These are phyloP conservation scores for Chenopodium formosanum DNA, from an alignment of 148 eudicot species.

Conservation along the genomic window DNA sequence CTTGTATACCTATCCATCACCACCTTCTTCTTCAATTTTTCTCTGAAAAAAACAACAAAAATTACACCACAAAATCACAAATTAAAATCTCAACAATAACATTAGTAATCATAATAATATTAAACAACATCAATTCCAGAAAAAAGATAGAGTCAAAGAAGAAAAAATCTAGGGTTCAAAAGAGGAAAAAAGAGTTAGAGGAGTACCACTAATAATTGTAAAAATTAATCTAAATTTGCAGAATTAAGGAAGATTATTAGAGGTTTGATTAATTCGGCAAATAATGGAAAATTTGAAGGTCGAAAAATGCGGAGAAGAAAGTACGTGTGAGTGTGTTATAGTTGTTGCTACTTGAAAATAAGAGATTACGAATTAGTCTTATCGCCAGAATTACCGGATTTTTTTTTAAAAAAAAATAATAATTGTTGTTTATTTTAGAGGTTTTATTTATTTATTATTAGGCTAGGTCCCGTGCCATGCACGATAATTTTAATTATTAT, in stretches of 20 bases:
- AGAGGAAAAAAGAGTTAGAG: background rate
- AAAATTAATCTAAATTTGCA: background rate
- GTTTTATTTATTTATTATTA: no score
- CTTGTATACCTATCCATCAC: conserved; percentile 45
- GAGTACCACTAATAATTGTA: background rate
- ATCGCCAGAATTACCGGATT: no score
- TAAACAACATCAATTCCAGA: no score
- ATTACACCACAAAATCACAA: background rate
- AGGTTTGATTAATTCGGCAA: background rate
- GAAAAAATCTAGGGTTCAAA: background rate
- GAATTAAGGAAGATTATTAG: background rate
- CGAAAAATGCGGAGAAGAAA: background rate
- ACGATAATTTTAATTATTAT: no score
- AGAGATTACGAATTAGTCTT: no score
- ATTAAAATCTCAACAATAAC: background rate
- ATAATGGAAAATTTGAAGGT: background rate
- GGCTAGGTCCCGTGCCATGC: no score
- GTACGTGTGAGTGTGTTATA: background rate
- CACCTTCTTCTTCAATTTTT: background rate
- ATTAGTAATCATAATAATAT: background rate
- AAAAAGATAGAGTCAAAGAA: background rate
- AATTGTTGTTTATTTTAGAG: no score
- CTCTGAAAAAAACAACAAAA: conserved; percentile 3
- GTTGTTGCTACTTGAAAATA: no score
- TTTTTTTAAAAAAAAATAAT: no score